phyloP scores from a whole-genome alignment of 495 filamentous ascomycete genomes.

The Aspergillus egyptiacus region DNA sequence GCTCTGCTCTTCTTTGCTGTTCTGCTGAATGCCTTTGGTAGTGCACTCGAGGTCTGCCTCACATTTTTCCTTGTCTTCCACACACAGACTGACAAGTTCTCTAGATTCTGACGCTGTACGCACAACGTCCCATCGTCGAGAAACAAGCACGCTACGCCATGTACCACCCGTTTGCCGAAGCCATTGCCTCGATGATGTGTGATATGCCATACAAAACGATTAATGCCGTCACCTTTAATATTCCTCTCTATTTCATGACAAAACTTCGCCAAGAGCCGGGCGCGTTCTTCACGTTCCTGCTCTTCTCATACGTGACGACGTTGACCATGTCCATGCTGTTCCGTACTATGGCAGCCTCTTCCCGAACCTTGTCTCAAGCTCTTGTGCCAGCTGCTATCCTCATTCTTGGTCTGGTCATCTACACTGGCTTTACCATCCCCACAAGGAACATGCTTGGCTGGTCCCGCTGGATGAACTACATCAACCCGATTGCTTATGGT shows the following conservation, averaged over 20 bases:
- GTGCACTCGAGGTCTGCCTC: conserved; percentile 60
- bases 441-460: conserved; percentile 47
- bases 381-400: conserved; percentile 47
- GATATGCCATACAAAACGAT: conserved; percentile 56
- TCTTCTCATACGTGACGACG: conserved; percentile 50
- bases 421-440: conserved; percentile 50
- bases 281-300: conserved; percentile 57
- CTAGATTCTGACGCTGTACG: conserved; percentile 56
- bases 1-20: conserved; percentile 91
- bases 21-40: conserved; percentile 82
- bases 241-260: conserved; percentile 59
- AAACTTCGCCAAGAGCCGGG: conserved; percentile 43
- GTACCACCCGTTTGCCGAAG: conserved; percentile 61
- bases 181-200: conserved; percentile 53
- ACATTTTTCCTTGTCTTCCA: background rate
- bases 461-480: conserved; percentile 51
- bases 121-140: conserved; percentile 61
- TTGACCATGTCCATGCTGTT: conserved; percentile 58
- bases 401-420: conserved; percentile 48
- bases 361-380: conserved; percentile 48
- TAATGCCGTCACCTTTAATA: conserved; percentile 48
- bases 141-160: conserved; percentile 63
- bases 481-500: conserved; percentile 46
- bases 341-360: conserved; percentile 45
- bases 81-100: conserved; percentile 14